Conservation (phyloP, 2,329 filamentous ascomycete genomes). For the Remersonia thermophila region DNA sequence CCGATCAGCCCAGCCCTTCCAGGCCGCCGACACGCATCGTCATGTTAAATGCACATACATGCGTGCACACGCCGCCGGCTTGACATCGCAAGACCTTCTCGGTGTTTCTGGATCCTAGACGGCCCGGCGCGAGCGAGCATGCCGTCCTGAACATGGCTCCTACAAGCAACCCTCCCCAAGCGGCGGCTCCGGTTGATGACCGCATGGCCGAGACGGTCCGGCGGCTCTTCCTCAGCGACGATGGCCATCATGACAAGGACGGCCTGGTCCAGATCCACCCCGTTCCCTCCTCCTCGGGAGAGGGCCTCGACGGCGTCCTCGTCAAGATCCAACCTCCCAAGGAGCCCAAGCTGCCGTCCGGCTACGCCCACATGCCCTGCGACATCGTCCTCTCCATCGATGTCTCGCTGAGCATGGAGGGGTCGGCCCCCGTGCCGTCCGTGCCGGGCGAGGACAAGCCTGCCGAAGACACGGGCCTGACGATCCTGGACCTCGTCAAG, state of each 20-base stretch:
- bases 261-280: conserved; percentile 25
- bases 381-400: conserved; percentile 52
- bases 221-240: too few relatives aligned
- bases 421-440: conserved; percentile 32
- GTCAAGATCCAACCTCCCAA: conserved; percentile 35
- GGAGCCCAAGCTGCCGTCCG: conserved; percentile 24
- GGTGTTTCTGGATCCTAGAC: too few relatives aligned
- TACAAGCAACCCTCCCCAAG: too few relatives aligned
- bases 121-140: too few relatives aligned
- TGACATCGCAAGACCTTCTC: too few relatives aligned
- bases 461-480: conserved; percentile 38
- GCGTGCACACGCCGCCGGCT: too few relatives aligned
- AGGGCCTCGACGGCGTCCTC: conserved; percentile 26
- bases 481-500: conserved; percentile 46
- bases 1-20: too few relatives aligned
- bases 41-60: too few relatives aligned
- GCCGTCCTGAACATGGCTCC: too few relatives aligned
- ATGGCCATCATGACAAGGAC: not conserved
- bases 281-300: conserved; percentile 18
- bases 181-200: too few relatives aligned
- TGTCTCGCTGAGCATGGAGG: conserved; percentile 44
- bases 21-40: too few relatives aligned
- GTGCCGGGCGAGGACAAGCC: conserved; percentile 29
- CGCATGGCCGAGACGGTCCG: not conserved
- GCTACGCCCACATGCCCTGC: conserved; percentile 29